phyloP scores from a whole-genome alignment of 1,284 basidiomycete species.

The Rhizoctonia solani region DNA sequence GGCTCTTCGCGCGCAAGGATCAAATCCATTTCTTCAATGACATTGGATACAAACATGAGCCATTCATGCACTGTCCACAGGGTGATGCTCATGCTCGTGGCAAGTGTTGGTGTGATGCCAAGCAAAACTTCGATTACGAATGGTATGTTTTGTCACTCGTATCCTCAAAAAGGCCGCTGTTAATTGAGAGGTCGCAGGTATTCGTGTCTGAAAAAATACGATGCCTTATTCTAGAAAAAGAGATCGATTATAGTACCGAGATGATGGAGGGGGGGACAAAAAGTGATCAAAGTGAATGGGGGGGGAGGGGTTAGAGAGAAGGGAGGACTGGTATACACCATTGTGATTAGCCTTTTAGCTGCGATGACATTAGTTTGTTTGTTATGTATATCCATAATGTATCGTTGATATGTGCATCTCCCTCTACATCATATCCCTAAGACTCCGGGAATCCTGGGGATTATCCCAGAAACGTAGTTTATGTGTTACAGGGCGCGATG shows the following conservation, averaged over 20 bases:
- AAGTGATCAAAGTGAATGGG: neutral
- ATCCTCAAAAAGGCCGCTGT: neutral
- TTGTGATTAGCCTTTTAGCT: no score
- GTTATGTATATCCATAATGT: no score
- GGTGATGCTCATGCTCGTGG: constrained; percentile 55
- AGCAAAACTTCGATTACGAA: constrained; percentile 41
- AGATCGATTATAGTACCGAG: neutral
- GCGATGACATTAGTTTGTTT: no score
- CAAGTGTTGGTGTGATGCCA: constrained; percentile 48
- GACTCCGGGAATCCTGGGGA: no score
- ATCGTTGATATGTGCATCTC: no score
- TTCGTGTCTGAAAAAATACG: constrained; percentile 74
- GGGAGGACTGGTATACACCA: no score
- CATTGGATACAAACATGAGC: constrained; percentile 64
- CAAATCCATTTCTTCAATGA: constrained; percentile 74
- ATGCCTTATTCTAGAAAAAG: constrained; percentile 56
- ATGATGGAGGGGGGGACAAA: neutral
- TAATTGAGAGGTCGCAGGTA: constrained; percentile 74
- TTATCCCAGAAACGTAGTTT: no score
- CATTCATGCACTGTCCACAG: constrained; percentile 70
- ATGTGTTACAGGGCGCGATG: no score
- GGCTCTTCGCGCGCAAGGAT: constrained; percentile 69
- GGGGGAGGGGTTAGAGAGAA: no score
- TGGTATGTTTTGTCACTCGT: constrained; percentile 37
- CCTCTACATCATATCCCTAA: no score